Evolutionary conservation across 768 basidiomycete species (phyloP).

Genomic region (Coprinellus micaceus): DNA sequence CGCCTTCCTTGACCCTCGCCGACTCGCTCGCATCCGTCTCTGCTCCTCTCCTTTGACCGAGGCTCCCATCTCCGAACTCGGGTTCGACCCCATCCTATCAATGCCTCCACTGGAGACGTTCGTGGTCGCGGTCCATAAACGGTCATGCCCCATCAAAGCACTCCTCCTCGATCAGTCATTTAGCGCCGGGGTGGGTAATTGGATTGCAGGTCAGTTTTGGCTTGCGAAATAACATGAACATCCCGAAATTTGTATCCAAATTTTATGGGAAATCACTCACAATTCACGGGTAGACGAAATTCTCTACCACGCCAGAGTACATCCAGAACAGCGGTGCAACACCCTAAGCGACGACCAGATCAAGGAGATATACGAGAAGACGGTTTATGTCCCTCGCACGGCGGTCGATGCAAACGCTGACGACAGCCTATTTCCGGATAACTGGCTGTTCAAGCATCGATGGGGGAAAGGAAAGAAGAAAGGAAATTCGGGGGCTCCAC

Average conservation of each 20-base stretch:
- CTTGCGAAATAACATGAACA: too few species aligned
- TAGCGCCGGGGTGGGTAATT: constrained; percentile 79
- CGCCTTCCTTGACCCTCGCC: constrained; percentile 69
- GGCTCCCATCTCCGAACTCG: constrained; percentile 67
- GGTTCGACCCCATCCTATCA: constrained; percentile 72
- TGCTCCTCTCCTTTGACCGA: constrained; percentile 53
- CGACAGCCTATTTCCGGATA: constrained; percentile 56
- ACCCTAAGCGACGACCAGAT: constrained; percentile 49
- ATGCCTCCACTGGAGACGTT: constrained; percentile 61
- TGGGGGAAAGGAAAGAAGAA: constrained; percentile 65
- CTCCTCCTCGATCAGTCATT: constrained; percentile 78
- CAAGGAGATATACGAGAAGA: constrained; percentile 47
- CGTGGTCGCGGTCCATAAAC: constrained; percentile 41
- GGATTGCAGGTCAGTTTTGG: constrained; percentile 61
- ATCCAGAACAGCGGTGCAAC: constrained; percentile 67
- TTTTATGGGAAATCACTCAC: too few species aligned
- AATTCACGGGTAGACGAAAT: too few species aligned
- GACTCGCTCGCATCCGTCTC: constrained; percentile 68
- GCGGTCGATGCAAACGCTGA: constrained; percentile 73
- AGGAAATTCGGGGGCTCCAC: constrained; percentile 27
- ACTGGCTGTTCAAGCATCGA: constrained; percentile 67
- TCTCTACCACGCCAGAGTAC: constrained; percentile 67
- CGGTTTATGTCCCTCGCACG: constrained; percentile 49
- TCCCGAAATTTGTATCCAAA: too few species aligned
- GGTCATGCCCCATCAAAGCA: constrained; percentile 66